Base-by-base conservation (phyloP, 73 alveolate species). In the Paramecium biaurelia region DNA sequence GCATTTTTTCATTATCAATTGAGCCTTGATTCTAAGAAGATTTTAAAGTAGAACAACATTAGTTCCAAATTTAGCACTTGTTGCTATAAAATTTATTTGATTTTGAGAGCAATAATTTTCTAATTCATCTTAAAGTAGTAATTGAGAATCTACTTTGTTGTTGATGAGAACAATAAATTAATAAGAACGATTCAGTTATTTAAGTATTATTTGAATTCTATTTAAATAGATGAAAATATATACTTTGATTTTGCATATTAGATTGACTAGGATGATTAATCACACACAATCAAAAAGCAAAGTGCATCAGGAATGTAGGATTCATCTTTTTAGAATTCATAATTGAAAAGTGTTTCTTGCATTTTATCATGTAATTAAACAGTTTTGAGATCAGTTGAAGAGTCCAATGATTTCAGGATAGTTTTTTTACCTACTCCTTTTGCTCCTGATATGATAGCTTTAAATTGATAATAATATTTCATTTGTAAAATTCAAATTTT, bases 401-500 rank as follows among this genome's bases (percentile, higher is more conserved):
- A 37, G 26, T 74, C 87, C 37, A 74, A 28, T 23, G 57, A 37
- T 74, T 24, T 21, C 5, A 74, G 58, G 18, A 37, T 34, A 35
- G 38, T 37, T 41, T 74, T 74, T 34, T 34, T 74, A 10, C 87
- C 87, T 4, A 74, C 87, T 74, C 20, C 59, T 21, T 34, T 21
- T 34, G 57, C 56, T 21, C 87, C 87, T 11, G 58, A 11, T 2
- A 74, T 74, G 59, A 74, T 37, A 41, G 87, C 87, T 74, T 37
- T 74, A 41, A 74, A 74, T 41, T 41, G 57, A 74, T 74, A 74
- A 41, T 74, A 63, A 63, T 30, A 74, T 74, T 74, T 34, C 87
- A 74, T 74, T 53, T 53, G 34, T 53, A 53, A 53, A 53, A 53
- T 53, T 53, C 68, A 53, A 53, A 53, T 53, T 53, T 53, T 53